These are phyloP conservation scores for Scalesia atractyloides DNA, from an alignment of 129 eudicot genomes.

Conservation along the genomic window DNA sequence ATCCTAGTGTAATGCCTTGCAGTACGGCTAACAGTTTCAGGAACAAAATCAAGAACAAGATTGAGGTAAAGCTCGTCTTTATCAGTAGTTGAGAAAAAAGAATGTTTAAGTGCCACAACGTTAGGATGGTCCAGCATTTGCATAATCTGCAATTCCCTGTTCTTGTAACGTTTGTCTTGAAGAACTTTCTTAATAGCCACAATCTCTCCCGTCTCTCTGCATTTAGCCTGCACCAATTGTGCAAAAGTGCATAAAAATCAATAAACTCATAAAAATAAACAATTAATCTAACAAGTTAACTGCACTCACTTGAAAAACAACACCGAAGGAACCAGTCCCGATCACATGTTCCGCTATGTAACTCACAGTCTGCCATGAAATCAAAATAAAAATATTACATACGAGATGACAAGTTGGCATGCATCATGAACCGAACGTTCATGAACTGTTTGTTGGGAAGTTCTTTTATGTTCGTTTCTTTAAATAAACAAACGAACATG, in stretches of 20 bases:
- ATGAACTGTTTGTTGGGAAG: no score
- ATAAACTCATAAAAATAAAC: neutral
- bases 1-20: constrained; percentile 90
- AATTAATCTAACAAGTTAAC: constrained; percentile 4
- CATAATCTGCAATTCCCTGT: constrained; percentile 95
- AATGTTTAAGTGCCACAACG: constrained; percentile 89
- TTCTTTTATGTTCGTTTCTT: no score
- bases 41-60: constrained; percentile 96
- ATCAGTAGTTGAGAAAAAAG: constrained; percentile 87
- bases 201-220: constrained; percentile 96
- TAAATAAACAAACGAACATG: no score
- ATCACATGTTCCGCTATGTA: constrained; percentile 99
- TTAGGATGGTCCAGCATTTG: constrained; percentile 99
- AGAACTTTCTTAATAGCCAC: constrained; percentile 99
- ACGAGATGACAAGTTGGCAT: neutral
- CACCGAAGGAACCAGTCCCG: constrained; percentile 99
- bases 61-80: constrained; percentile 91
- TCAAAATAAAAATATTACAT: constrained; percentile 18
- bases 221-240: constrained; percentile 71
- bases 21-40: constrained; percentile 93
- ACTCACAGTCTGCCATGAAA: constrained; percentile 61
- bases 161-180: constrained; percentile 99
- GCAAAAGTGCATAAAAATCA: neutral
- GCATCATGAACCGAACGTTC: neutral
- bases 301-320: constrained; percentile 80